Base-by-base conservation (phyloP, 129 eudicot genomes). In the Pittosporum tobira region DNA sequence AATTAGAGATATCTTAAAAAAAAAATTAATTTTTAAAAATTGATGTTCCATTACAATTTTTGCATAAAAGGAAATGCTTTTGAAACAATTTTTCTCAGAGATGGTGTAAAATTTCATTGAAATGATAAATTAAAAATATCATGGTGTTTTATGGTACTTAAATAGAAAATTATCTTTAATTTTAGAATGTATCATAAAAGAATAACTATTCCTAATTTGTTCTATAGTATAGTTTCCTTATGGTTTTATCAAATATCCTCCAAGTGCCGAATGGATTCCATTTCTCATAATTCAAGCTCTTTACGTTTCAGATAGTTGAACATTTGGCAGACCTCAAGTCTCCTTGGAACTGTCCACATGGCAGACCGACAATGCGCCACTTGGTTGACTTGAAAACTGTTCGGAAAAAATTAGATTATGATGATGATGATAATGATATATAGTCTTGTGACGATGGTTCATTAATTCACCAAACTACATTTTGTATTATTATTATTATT, bases 301-400 rank as follows among this genome's bases (percentile, higher is more conserved):
- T 64, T 44, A 45, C 65, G 59, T 62, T 70, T 61, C 88, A 93
- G 99, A 87, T 93, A 59, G 49, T 93, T 59, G 78, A 79, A 65
- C 91, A 72, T 76, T 73, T 87, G 81, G 77, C 80, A 29, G 77
- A 28, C 57, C 77, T 93, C 64, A 87, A 79, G 72, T 93, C 99
- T 45, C 99, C 99, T 20, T 93, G 99, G 99, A 93, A 93, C 76
- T 93, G 99, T 65, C 99, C 99, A 1, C 99, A 93, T 67, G 99
- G 99, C 27, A 67, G 99, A 70, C 99, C 99, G 20, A 93, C 99
- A 49, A 93, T 93, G 99, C 94, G 99, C 2, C 99, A 93, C 80
- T 71, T 93, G 82, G 79, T 87, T 69, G 94, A 93, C 74, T 59
- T 93, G 62, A 53, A 78, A 45, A 67, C 73, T 11, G 31, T 81